phyloP scores from a whole-genome alignment of 805 yeast species.

The Saccharomyces jurei region DNA sequence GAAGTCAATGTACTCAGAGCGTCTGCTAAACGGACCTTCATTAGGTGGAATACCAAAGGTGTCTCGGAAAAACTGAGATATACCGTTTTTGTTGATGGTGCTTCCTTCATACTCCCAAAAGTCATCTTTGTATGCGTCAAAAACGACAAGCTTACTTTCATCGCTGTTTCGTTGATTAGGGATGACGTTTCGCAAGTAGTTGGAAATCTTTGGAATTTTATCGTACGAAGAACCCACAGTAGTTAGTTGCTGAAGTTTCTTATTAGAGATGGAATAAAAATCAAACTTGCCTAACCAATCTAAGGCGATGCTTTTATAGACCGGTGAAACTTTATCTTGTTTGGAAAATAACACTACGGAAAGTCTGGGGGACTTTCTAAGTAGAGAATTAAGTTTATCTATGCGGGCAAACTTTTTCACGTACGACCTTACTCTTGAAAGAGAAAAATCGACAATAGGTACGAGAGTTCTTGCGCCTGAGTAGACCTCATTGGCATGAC shows the following conservation, averaged over 20 bases:
- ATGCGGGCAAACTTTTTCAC: slow-evolving; percentile 42
- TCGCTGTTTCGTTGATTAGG: slow-evolving; percentile 11
- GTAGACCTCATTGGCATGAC: slow-evolving; percentile 50
- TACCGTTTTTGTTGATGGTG: slow-evolving; percentile 15
- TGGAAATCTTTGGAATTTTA: slow-evolving; percentile 18
- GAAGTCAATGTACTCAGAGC: slow-evolving; percentile 14
- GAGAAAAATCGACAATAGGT: slow-evolving; percentile 45
- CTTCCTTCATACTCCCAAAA: slow-evolving; percentile 14
- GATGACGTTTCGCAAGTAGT: slow-evolving; percentile 10
- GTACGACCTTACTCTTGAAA: slow-evolving; percentile 57
- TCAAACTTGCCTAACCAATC: slow-evolving; percentile 51
- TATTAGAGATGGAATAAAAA: slow-evolving; percentile 36
- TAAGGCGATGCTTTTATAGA: slow-evolving; percentile 58
- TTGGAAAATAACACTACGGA: slow-evolving; percentile 49
- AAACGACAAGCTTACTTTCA: slow-evolving; percentile 14
- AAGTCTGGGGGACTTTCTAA: slow-evolving; percentile 19
- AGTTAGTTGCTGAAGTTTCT: slow-evolving; percentile 16
- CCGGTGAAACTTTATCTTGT: slow-evolving; percentile 42
- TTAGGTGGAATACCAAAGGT: slow-evolving; percentile 16
- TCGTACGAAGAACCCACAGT: background rate
- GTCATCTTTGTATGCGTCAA: slow-evolving; percentile 16
- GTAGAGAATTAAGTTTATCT: slow-evolving; percentile 26
- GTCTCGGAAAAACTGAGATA: slow-evolving; percentile 19
- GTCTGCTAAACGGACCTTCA: slow-evolving; percentile 29
- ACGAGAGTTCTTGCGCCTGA: slow-evolving; percentile 53